These are phyloP conservation scores for Chlamydomonas sp. DNA, from an alignment of 139 green algal species.

Conservation along the genomic window DNA sequence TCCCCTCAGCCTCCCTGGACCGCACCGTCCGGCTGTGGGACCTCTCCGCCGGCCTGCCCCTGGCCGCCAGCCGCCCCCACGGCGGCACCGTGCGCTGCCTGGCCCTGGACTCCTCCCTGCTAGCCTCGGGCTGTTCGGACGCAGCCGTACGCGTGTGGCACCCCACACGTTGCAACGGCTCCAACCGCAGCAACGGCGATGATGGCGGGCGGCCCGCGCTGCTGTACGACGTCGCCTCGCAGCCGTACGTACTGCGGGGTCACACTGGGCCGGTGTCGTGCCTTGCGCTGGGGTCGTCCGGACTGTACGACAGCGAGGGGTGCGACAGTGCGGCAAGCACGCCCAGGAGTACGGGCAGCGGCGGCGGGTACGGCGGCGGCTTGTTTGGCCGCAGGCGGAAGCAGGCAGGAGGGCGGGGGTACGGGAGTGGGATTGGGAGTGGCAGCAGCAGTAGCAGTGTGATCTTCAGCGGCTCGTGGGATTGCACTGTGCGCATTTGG, in stretches of 20 bases:
- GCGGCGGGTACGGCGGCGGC: background rate
- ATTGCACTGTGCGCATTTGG: constrained; percentile 70
- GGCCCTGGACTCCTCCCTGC: constrained; percentile 52
- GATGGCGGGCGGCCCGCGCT: background rate
- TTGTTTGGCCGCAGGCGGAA: too few relatives aligned
- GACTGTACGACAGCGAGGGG: constrained; percentile 22
- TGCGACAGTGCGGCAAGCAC: too few relatives aligned
- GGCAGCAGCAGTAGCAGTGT: background rate
- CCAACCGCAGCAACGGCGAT: background rate
- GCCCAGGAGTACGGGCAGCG: background rate
- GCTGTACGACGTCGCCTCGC: constrained; percentile 59
- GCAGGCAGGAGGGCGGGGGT: background rate
- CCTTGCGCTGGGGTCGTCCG: constrained; percentile 50
- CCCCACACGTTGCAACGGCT: background rate
- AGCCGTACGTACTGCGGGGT: constrained; percentile 46
- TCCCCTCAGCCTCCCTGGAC: constrained; percentile 67
- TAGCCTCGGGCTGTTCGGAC: constrained; percentile 61
- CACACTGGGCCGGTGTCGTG: constrained; percentile 73
- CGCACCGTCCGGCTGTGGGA: constrained; percentile 76
- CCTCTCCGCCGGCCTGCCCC: constrained; percentile 60
- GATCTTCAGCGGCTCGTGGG: constrained; percentile 52
- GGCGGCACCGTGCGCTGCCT: constrained; percentile 72
- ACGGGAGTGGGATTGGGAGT: background rate
- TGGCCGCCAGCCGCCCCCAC: constrained; percentile 58
- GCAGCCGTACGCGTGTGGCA: constrained; percentile 57